phyloP scores from a whole-genome alignment of 1,139 yeast species.

The Saccharomyces hybrid region DNA sequence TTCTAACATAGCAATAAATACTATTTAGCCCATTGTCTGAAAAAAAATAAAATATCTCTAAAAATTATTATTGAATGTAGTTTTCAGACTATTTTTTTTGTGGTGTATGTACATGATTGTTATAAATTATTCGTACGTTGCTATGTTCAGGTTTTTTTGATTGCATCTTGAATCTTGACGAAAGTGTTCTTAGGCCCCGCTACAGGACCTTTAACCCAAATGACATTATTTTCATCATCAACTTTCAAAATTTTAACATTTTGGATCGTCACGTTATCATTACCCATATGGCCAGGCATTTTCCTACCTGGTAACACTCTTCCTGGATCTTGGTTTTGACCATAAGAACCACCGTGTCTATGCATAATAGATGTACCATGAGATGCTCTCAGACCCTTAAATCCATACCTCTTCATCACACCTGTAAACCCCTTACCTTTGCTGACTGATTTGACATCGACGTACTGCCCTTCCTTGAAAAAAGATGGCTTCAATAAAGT shows the following conservation, averaged over 20 bases:
- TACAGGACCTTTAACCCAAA: constrained; percentile 80
- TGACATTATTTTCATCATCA: constrained; percentile 71
- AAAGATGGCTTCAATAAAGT: constrained; percentile 75
- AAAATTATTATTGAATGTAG: neutral
- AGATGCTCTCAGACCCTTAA: constrained; percentile 81
- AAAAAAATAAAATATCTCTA: neutral
- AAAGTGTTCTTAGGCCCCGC: constrained; percentile 81
- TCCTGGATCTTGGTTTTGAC: constrained; percentile 92
- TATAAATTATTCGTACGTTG: neutral
- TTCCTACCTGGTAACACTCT: constrained; percentile 94
- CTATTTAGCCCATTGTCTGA: neutral
- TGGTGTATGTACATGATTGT: neutral
- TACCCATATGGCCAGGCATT: constrained; percentile 98
- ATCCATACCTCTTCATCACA: constrained; percentile 96
- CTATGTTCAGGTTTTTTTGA: constrained; percentile 32
- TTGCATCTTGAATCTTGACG: constrained; percentile 74
- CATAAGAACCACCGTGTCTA: constrained; percentile 96
- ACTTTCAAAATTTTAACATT: constrained; percentile 72
- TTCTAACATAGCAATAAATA: neutral
- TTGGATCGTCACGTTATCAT: constrained; percentile 60
- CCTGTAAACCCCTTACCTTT: constrained; percentile 98
- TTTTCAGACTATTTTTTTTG: neutral
- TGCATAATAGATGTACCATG: constrained; percentile 95
- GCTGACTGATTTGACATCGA: constrained; percentile 69
- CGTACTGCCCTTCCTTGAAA: constrained; percentile 73